Conservation (phyloP, 2,329 filamentous ascomycete species). For the Cercospora beticola region DNA sequence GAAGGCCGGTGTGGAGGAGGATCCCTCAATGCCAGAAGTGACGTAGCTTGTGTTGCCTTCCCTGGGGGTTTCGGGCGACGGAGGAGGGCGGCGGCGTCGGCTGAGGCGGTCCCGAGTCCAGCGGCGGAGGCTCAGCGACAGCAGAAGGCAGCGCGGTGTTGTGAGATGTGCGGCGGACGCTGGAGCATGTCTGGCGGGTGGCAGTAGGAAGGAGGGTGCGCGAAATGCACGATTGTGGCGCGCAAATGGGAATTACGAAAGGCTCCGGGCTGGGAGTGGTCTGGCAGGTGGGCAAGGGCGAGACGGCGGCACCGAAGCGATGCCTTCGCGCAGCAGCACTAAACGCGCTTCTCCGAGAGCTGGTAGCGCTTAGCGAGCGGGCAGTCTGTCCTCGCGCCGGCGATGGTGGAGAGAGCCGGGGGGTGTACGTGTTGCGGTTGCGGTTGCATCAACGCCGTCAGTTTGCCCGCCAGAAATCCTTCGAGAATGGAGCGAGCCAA, state of each 20-base stretch:
- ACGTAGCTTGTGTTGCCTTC: slow-evolving; percentile 5
- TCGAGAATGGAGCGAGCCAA: neutral
- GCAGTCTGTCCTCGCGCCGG: neutral
- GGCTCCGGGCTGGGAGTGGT: neutral
- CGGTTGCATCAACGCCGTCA: neutral
- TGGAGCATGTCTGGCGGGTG: neutral
- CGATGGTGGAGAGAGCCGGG: neutral
- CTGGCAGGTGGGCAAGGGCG: neutral
- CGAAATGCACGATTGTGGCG: neutral
- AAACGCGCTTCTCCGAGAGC: neutral
- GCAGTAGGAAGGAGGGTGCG: neutral
- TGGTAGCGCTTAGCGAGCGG: neutral
- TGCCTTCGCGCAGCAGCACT: neutral
- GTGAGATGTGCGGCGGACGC: neutral
- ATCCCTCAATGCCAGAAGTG: slow-evolving; percentile 9
- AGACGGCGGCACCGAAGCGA: slow-evolving; percentile 7
- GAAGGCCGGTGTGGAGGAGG: neutral
- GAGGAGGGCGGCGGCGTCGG: neutral
- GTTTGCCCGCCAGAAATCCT: neutral
- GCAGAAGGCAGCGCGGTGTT: neutral
- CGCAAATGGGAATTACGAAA: neutral
- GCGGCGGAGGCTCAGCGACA: neutral
- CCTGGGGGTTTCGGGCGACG: neutral
- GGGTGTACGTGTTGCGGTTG: neutral
- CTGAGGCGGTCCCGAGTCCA: neutral